A percentile compares a stretch with the other conserved stretches of the same genome.
Evolutionary conservation across 169 alveolate species (phyloP).

Genomic region (Plasmodium malariae): DNA sequence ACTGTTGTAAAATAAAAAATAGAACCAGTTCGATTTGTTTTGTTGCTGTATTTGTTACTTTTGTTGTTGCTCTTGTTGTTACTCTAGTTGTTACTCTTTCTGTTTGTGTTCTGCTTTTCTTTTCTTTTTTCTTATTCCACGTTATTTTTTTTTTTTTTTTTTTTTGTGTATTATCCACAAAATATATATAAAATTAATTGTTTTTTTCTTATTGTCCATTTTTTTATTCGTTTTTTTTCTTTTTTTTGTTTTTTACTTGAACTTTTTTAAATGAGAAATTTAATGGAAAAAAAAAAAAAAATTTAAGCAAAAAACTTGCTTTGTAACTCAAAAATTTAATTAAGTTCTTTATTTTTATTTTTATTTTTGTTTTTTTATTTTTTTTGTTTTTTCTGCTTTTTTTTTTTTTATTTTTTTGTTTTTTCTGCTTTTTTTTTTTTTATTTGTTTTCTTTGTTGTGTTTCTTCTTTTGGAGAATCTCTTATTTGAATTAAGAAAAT

Average conservation of each 20-base stretch:
- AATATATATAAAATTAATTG: neutral
- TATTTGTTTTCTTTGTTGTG: neutral
- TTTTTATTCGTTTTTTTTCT: no score
- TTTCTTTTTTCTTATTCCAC: no score
- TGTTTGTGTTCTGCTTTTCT: no score
- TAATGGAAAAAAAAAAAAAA: neutral
- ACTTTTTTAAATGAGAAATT: slow-evolving; percentile 1
- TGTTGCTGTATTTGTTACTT: no score
- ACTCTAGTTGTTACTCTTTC: no score
- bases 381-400: neutral
- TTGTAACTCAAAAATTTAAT: slow-evolving; percentile 1
- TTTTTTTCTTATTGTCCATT: neutral
- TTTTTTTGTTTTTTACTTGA: slow-evolving; percentile 10
- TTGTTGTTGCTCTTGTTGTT: no score
- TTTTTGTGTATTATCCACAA: slow-evolving; percentile 8
- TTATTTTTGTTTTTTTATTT: neutral
- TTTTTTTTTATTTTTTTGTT: neutral
- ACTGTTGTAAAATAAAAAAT: slow-evolving; percentile 28
- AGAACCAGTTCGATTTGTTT: slow-evolving; percentile 23
- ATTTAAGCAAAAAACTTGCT: neutral
- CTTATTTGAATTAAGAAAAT: slow-evolving; percentile 8
- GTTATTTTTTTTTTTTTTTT: slow-evolving; percentile 19
- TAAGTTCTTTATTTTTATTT: neutral
- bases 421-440: neutral
- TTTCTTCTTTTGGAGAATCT: slow-evolving; percentile 8